Evolutionary conservation across 2,329 filamentous ascomycete genomes (phyloP), one percentile per base, ranked within the genome.

Genomic region (Lecanosticta acicola): DNA sequence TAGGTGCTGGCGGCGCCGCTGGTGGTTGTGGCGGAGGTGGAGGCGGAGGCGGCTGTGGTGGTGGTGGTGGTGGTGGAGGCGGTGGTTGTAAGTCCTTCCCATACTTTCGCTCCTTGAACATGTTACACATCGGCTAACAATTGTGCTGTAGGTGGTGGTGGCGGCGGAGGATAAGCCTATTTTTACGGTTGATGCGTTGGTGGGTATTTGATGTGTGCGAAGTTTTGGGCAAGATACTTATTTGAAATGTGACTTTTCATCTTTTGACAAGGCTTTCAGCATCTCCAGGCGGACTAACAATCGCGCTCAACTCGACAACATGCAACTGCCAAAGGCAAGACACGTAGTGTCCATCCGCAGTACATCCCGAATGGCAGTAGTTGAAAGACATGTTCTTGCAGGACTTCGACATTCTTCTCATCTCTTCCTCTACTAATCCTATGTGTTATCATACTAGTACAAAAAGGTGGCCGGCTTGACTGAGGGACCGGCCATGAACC

Each of bases 21-120:
- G 48, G 48, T 13, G 45, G 50, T 24, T 41, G 49, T 17, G 43
- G 48, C 17, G 42, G 46, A 17, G 37, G 49, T 33, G 33, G 39
- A 8, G 45, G 45, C 14, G 48, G 48, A 13, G 39, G 43, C 10
- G 44, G 43, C 13, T 39, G 48, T 10, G 35, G 48, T 10, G 44
- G 50, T 24, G 34, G 49, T n/a, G 49, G 48, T 13, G 42, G 46
- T 19, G 41, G 49, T 33, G 26, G 39, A 5, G 41, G 45, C 18
- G 48, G 48, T n/a, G 43, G 43, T 14, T 40, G 44, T 24, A 36
- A 44, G 13, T 37, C 11, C 10, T 26, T 21, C 20, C 4, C 18
- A 39, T 38, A n/a, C 7, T n/a, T 35, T 35, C 33, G 5, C 14
- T n/a, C 33, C 13, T n/a, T n/a, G 5, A 14, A 35, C n/a, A 32